Conservation (phyloP, 305 asterid species). For the Lippia alba region DNA sequence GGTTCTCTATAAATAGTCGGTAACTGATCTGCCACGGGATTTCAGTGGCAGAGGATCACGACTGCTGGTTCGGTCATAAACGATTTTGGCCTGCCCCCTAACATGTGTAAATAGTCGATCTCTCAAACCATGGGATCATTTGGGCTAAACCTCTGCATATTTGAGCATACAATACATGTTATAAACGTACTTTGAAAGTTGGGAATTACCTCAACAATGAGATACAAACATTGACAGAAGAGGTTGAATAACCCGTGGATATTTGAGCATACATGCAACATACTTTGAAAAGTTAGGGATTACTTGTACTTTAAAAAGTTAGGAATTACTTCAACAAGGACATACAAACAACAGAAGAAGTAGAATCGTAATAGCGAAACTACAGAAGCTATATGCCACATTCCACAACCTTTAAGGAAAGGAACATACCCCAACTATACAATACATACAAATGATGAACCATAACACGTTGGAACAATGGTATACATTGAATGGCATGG, state of each 20-base stretch:
- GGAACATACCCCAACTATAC: neutral
- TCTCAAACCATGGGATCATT: no score
- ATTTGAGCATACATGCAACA: conserved; percentile 20
- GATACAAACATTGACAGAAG: no score
- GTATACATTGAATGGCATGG: conserved; percentile 73
- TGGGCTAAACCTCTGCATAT: no score
- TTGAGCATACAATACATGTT: no score
- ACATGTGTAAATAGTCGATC: no score
- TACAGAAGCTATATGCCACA: neutral
- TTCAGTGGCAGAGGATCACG: no score
- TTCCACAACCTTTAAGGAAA: neutral
- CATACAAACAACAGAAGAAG: neutral
- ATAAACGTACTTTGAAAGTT: no score
- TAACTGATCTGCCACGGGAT: conserved; percentile 81
- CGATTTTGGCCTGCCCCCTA: no score
- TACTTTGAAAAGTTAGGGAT: no score
- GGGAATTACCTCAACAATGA: no score
- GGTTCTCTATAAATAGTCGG: conserved; percentile 82
- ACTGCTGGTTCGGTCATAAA: no score
- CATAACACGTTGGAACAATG: neutral
- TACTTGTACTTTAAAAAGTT: no score
- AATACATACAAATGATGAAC: neutral
- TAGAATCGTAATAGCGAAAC: neutral
- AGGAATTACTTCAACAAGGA: neutral
- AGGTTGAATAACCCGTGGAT: conserved; percentile 72